Base-by-base conservation (phyloP, 2,329 filamentous ascomycete species). In the Gnomoniopsis sp. region DNA sequence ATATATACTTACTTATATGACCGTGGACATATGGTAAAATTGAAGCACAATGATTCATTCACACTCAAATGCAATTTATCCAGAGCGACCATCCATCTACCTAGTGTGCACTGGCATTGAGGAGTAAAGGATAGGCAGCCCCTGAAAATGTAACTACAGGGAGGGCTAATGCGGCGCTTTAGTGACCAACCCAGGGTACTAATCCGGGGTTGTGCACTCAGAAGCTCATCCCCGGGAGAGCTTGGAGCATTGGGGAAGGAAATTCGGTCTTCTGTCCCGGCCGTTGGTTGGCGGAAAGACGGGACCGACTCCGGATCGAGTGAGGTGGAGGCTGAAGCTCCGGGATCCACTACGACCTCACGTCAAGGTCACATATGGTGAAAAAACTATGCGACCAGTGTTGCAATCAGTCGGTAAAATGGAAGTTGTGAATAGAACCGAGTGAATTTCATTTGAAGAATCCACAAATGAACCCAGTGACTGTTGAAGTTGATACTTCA, bases 311-410 rank as follows among this genome's bases (percentile, higher is more conserved):
- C 52, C 43, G 52, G 22, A 54, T 46, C 23, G 6, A 47, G 41
- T 46, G 19, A 43, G 43, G 36, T 54, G 52, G 52, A 54, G 41
- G 52, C 52, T 46, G 10, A 23, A 36, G 43, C 52, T 46, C 52
- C 52, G 52, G 21, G 4, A 33, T n/a, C n/a, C n/a, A n/a, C n/a
- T n/a, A n/a, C n/a, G n/a, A n/a, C n/a, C n/a, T n/a, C n/a, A n/a
- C n/a, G n/a, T n/a, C n/a, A n/a, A n/a, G n/a, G n/a, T n/a, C n/a
- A n/a, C n/a, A n/a, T n/a, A n/a, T n/a, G n/a, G n/a, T n/a, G n/a
- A n/a, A n/a, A n/a, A n/a, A n/a, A n/a, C n/a, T n/a, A n/a, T n/a
- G n/a, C n/a, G n/a, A n/a, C n/a, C n/a, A n/a, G n/a, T n/a, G n/a
- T n/a, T n/a, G n/a, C n/a, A n/a, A n/a, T n/a, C n/a, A n/a, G n/a